Percentiles rank a stretch among this genome's conserved stretches.
Conservation (phyloP, 345 rosid species). For the Linum usitatissimum region DNA sequence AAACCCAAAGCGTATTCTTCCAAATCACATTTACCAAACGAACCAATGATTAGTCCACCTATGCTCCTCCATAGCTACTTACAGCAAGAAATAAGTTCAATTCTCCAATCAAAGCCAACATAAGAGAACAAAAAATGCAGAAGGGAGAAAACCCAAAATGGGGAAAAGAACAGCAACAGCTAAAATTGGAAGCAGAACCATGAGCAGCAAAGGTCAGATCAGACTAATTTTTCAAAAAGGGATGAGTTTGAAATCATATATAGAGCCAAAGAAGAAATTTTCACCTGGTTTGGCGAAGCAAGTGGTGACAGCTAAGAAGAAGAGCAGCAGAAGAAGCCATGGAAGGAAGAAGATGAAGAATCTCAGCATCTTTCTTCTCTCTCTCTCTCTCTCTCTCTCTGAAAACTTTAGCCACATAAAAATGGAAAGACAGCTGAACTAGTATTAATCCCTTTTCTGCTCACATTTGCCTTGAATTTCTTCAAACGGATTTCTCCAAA, state of each 20-base stretch:
- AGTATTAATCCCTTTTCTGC: too few relatives aligned
- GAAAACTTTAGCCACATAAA: background rate
- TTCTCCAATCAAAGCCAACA: too few relatives aligned
- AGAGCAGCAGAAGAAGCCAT: slow-evolving; percentile 4
- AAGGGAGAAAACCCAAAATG: too few relatives aligned
- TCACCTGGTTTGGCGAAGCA: slow-evolving; percentile 14
- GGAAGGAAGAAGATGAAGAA: too few relatives aligned
- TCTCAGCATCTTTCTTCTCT: slow-evolving; percentile 11
- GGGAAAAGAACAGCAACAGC: background rate
- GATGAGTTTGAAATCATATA: too few relatives aligned
- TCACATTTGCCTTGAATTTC: background rate
- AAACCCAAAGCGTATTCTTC: too few relatives aligned
- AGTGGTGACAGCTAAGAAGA: slow-evolving; percentile 10
- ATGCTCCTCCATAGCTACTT: too few relatives aligned
- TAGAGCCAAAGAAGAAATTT: background rate
- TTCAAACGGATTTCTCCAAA: background rate
- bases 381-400: too few relatives aligned
- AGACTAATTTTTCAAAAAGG: background rate
- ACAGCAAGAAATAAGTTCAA: too few relatives aligned
- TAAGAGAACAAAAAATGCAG: too few relatives aligned
- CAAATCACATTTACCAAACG: too few relatives aligned
- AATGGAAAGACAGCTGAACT: background rate
- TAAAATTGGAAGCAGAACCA: background rate
- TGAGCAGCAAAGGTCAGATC: background rate
- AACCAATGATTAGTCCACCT: too few relatives aligned